A percentile compares a stretch with the other conserved stretches of the same genome.
Evolutionary conservation across 345 rosid species (phyloP).

Genomic region (Rhizophora apiculata): DNA sequence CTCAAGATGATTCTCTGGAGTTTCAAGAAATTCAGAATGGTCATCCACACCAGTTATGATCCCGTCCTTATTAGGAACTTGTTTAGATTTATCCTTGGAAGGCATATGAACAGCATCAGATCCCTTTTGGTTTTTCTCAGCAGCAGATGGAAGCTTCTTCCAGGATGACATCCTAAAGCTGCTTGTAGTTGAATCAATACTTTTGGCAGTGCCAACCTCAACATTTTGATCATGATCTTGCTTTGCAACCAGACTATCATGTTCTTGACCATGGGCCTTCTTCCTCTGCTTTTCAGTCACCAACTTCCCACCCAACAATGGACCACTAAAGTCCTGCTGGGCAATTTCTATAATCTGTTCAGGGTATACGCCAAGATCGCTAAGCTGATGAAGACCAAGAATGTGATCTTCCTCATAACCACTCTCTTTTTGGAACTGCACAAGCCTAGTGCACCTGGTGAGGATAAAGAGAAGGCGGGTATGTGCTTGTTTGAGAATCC

Average conservation of each 20-base stretch:
- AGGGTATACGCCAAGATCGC: constrained; percentile 91
- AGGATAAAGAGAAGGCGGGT: constrained; percentile 93
- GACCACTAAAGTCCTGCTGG: constrained; percentile 49
- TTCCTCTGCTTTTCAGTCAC: constrained; percentile 43
- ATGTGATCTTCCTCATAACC: constrained; percentile 76
- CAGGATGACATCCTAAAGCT: constrained; percentile 90
- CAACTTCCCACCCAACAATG: constrained; percentile 38
- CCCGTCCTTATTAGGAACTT: constrained; percentile 33
- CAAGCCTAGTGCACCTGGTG: constrained; percentile 92
- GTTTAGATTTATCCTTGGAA: constrained; percentile 47
- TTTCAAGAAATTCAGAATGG: constrained; percentile 39
- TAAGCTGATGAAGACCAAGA: constrained; percentile 73
- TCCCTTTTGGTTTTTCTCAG: constrained; percentile 58
- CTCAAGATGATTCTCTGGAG: neutral
- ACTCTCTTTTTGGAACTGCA: constrained; percentile 92
- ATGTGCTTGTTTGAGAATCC: constrained; percentile 84
- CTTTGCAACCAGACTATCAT: constrained; percentile 26
- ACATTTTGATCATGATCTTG: constrained; percentile 37
- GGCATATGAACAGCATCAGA: constrained; percentile 42
- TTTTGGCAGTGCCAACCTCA: constrained; percentile 68
- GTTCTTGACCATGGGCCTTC: constrained; percentile 36
- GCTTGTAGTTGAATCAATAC: constrained; percentile 68
- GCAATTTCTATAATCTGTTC: constrained; percentile 62
- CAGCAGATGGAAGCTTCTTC: constrained; percentile 88
- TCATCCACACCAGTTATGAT: constrained; percentile 43